These are phyloP conservation scores for Fonsecaea nubica DNA, from an alignment of 2,329 filamentous ascomycete genomes.

Conservation along the genomic window DNA sequence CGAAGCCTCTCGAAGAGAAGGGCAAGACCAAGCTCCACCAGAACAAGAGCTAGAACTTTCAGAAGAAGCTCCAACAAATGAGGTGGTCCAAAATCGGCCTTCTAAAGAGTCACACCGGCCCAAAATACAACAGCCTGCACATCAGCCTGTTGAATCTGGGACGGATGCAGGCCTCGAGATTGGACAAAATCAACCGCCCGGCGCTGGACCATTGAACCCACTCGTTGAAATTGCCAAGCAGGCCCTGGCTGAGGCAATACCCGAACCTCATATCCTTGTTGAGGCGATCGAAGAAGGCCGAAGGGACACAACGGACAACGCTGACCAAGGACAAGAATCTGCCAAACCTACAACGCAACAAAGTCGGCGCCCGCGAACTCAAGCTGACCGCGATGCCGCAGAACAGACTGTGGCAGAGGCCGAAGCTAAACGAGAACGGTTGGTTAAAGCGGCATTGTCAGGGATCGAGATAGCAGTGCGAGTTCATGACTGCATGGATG, in stretches of 20 bases:
- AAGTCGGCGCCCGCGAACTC: constrained; percentile 24
- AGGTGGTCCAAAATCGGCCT: not conserved
- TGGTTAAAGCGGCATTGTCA: constrained; percentile 22
- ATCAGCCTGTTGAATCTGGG: not conserved
- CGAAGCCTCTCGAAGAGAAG: constrained; percentile 1
- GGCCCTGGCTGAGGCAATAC: not conserved
- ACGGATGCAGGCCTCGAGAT: not conserved
- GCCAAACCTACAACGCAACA: constrained; percentile 12
- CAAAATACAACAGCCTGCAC: not conserved
- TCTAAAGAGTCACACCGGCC: not conserved
- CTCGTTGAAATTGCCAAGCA: not conserved
- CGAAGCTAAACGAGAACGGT: constrained; percentile 20
- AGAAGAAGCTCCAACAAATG: not conserved
- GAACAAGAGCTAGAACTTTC: not conserved
- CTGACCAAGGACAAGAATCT: not conserved
- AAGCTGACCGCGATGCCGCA: constrained; percentile 18
- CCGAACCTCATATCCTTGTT: not conserved
- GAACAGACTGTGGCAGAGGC: constrained; percentile 27
- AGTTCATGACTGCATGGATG: constrained; percentile 36
- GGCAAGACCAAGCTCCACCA: not conserved
- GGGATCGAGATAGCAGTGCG: constrained; percentile 38
- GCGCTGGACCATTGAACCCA: not conserved
- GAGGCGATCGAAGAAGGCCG: not conserved
- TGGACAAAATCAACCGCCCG: not conserved
- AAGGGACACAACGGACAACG: not conserved